Conservation (phyloP, 495 filamentous ascomycete species). For the Stereocaulon alpinum region DNA sequence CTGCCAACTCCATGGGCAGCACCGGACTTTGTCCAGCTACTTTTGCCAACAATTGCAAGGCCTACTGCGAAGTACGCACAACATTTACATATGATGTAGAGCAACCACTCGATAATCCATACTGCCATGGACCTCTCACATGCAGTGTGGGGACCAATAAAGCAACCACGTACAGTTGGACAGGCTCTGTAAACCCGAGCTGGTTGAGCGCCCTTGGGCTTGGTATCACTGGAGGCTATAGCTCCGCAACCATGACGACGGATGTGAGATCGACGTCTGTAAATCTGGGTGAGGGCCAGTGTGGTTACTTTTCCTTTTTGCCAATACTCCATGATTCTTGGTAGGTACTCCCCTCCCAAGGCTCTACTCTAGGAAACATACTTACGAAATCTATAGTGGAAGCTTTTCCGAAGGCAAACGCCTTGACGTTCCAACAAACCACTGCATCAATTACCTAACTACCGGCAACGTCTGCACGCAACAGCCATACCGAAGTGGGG, state of each 20-base stretch:
- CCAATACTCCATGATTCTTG: conserved; percentile 8
- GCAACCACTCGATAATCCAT: conserved; percentile 6
- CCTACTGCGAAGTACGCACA: conserved; percentile 9
- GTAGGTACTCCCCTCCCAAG: neutral
- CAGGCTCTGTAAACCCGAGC: neutral
- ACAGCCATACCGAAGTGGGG: neutral
- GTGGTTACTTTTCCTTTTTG: conserved; percentile 13
- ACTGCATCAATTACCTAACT: conserved; percentile 9
- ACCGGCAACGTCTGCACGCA: conserved; percentile 7
- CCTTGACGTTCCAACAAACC: neutral
- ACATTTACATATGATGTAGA: conserved; percentile 2
- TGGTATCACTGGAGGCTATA: conserved; percentile 10
- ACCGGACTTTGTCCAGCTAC: neutral
- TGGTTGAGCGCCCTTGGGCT: neutral
- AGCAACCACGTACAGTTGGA: conserved; percentile 13
- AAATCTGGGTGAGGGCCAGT: conserved; percentile 1
- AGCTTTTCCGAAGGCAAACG: neutral
- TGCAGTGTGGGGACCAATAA: neutral
- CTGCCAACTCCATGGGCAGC: neutral
- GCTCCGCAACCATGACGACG: neutral
- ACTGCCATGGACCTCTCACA: conserved; percentile 7
- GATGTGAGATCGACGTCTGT: conserved; percentile 5
- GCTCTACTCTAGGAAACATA: neutral
- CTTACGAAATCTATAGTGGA: neutral
- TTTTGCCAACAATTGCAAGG: neutral